These are phyloP conservation scores for Psilocybe tampanensis DNA, from an alignment of 768 basidiomycete species.

Conservation along the genomic window DNA sequence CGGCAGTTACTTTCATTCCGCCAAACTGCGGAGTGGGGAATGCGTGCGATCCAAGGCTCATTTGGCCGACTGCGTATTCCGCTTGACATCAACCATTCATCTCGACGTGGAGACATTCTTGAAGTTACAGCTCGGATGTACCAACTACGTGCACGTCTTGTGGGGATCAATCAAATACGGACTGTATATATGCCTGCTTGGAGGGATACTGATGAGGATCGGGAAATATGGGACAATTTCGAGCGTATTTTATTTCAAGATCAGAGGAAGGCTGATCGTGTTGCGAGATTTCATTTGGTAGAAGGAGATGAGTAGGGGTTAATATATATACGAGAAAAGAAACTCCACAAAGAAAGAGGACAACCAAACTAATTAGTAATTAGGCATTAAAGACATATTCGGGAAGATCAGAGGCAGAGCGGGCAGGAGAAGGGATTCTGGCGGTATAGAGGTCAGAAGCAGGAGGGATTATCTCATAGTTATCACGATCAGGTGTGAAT, in stretches of 20 bases:
- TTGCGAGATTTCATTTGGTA: slow-evolving; percentile 33
- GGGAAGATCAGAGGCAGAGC: no score
- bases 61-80: slow-evolving; percentile 46
- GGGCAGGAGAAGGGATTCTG: no score
- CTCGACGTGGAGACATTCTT: no score
- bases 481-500: no score
- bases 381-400: no score
- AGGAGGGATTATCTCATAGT: no score
- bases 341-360: no score
- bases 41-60: slow-evolving; percentile 43
- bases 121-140: slow-evolving; percentile 28
- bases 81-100: no score
- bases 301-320: no score
- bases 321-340: no score
- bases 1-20: slow-evolving; percentile 43
- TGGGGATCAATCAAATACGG: slow-evolving; percentile 45
- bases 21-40: slow-evolving; percentile 58
- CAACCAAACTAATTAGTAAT: no score
- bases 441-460: no score
- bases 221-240: slow-evolving; percentile 34
- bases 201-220: slow-evolving; percentile 28
- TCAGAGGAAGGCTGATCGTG: slow-evolving; percentile 32
- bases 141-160: slow-evolving; percentile 34
- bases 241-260: slow-evolving; percentile 41
- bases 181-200: slow-evolving; percentile 44